These are phyloP conservation scores for Cadophora luteo-olivacea DNA, from an alignment of 2,329 filamentous ascomycete species.

Conservation along the genomic window DNA sequence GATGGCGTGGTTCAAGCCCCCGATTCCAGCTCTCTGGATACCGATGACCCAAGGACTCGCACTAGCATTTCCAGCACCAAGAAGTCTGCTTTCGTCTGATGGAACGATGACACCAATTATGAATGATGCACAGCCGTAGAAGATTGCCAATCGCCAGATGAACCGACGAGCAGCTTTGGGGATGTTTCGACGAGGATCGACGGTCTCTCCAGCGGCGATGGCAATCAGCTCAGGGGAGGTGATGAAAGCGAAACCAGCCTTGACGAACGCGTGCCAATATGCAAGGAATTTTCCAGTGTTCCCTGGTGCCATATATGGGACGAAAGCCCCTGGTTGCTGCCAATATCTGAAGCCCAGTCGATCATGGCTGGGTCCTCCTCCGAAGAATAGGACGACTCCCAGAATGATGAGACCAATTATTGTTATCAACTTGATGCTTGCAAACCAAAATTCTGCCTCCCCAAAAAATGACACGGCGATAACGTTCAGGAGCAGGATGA, in stretches of 20 bases:
- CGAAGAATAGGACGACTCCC: slow-evolving; percentile 25
- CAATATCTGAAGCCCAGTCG: slow-evolving; percentile 27
- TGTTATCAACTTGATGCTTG: slow-evolving; percentile 50
- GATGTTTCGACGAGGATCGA: slow-evolving; percentile 69
- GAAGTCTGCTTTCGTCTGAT: slow-evolving; percentile 65
- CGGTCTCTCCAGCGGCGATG: slow-evolving; percentile 68
- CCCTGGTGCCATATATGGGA: slow-evolving; percentile 20
- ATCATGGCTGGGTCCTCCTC: slow-evolving; percentile 25
- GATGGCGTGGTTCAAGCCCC: slow-evolving; percentile 68
- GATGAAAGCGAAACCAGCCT: slow-evolving; percentile 29
- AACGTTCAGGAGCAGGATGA: slow-evolving; percentile 24
- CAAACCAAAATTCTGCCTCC: slow-evolving; percentile 27
- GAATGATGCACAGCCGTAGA: slow-evolving; percentile 65
- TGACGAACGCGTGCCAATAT: slow-evolving; percentile 26
- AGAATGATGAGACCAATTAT: slow-evolving; percentile 62
- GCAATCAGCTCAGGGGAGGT: slow-evolving; percentile 54
- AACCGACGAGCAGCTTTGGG: slow-evolving; percentile 68
- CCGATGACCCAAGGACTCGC: slow-evolving; percentile 59
- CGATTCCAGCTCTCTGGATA: slow-evolving; percentile 70
- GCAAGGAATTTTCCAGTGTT: slow-evolving; percentile 25
- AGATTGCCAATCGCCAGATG: slow-evolving; percentile 64
- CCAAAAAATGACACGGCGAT: slow-evolving; percentile 27
- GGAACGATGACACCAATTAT: slow-evolving; percentile 66
- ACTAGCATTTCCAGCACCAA: slow-evolving; percentile 53
- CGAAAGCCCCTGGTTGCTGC: slow-evolving; percentile 24